Base-by-base conservation (phyloP, 306 rosid species). In the Begonia loranthoides region DNA sequence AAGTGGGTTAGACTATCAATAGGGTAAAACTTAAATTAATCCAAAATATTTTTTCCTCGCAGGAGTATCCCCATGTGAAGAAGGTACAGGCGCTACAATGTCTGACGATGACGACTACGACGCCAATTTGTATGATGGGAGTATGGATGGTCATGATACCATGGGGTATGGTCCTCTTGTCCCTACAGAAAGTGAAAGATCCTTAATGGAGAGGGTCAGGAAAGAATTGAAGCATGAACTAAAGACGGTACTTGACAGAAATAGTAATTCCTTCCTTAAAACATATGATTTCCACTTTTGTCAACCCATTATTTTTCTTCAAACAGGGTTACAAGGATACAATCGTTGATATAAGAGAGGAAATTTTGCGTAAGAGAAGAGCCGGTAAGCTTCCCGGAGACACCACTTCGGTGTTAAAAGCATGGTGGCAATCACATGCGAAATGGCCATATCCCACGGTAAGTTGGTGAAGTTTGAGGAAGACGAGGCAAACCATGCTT, bases 381-480 rank as follows among this genome's bases (percentile, higher is more conserved):
- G 99, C 99, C 1, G 99, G 99, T 64, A 90, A 90, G 61, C 99
- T 86, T 76, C 99, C 99, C 6, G 94, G 99, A 13, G 94, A 90
- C 76, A 90, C 99, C 1, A 90, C 99, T 62, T 90, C 99, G 13
- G 99, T 90, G 40, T 75, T 90, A 17, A 90, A 90, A 67, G 65
- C 82, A 62, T 90, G 99, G 99, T 90, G 99, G 99, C 87, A 82
- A 63, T 74, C 95, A 62, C 99, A 90, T 71, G 66, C 96, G 24
- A 86, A 86, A 63, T 90, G 99, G 99, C 99, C 96, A 54, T 90
- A 90, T 67, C 99, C 99, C 36, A 90, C 99, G 0, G 99, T 90
- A 76, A 75, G 81, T 73, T 65, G n/a, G n/a, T n/a, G n/a, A n/a
- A n/a, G n/a, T n/a, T n/a, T n/a, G n/a, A n/a, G n/a, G n/a, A n/a